A percentile compares a stretch with the other conserved stretches of the same genome.
phyloP scores from a whole-genome alignment of 179 eudicot genomes.

The Silene coronaria region DNA sequence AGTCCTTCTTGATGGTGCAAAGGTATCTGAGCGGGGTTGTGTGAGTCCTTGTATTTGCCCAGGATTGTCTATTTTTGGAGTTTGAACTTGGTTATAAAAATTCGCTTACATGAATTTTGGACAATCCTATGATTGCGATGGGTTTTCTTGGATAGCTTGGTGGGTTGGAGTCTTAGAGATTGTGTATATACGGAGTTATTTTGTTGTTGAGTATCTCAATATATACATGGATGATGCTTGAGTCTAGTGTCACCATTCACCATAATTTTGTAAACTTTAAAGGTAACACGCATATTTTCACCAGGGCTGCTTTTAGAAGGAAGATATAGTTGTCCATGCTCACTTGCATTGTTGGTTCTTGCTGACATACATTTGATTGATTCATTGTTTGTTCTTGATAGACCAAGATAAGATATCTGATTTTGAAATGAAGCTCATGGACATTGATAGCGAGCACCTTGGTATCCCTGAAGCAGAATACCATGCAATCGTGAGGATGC shows the following conservation, averaged over 20 bases:
- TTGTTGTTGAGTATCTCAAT: too few relatives aligned
- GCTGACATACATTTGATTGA: not conserved
- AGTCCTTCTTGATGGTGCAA: too few relatives aligned
- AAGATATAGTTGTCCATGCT: not conserved
- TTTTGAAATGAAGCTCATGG: constrained; percentile 88
- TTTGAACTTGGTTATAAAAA: too few relatives aligned
- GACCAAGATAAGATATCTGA: constrained; percentile 78
- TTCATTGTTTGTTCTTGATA: constrained; percentile 14
- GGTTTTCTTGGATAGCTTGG: not conserved
- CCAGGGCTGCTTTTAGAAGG: not conserved
- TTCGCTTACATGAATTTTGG: too few relatives aligned
- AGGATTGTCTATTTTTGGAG: too few relatives aligned
- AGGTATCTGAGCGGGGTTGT: too few relatives aligned
- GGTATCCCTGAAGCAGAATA: constrained; percentile 79
- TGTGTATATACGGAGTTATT: too few relatives aligned
- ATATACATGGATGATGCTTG: too few relatives aligned
- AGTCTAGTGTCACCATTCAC: too few relatives aligned
- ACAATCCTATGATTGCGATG: not conserved
- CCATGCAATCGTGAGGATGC: constrained; percentile 77
- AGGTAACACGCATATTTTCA: too few relatives aligned
- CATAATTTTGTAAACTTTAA: too few relatives aligned
- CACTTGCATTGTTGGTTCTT: not conserved
- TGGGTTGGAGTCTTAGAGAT: not conserved
- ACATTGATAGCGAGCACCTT: constrained; percentile 72
- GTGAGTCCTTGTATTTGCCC: too few relatives aligned